These are phyloP conservation scores for Xylaria intraflava DNA, from an alignment of 495 filamentous ascomycete genomes.

Conservation along the genomic window DNA sequence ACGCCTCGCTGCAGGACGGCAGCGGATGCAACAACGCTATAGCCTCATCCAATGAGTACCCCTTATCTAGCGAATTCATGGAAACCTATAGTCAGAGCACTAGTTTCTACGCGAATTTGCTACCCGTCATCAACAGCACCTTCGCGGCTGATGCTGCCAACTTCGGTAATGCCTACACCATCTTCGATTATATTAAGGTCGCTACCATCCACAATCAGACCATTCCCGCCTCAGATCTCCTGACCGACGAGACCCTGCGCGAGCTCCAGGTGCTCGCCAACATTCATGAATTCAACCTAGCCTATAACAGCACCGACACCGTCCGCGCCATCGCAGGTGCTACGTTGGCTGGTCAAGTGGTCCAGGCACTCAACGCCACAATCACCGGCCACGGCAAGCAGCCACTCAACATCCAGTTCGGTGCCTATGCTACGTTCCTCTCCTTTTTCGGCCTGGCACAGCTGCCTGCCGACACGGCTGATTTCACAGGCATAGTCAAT, in stretches of 20 bases:
- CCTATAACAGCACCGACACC: slow-evolving; percentile 40
- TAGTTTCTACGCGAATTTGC: slow-evolving; percentile 57
- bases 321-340: slow-evolving; percentile 49
- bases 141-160: slow-evolving; percentile 47
- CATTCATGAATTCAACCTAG: slow-evolving; percentile 59
- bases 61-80: slow-evolving; percentile 53
- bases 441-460: slow-evolving; percentile 67
- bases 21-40: slow-evolving; percentile 54
- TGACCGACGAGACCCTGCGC: slow-evolving; percentile 44
- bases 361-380: slow-evolving; percentile 55
- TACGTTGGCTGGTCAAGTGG: slow-evolving; percentile 58
- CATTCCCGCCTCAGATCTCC: slow-evolving; percentile 42
- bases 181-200: slow-evolving; percentile 73
- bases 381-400: slow-evolving; percentile 43
- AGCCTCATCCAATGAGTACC: slow-evolving; percentile 66
- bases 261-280: slow-evolving; percentile 61
- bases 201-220: slow-evolving; percentile 62
- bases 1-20: slow-evolving; percentile 53
- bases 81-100: slow-evolving; percentile 43
- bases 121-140: slow-evolving; percentile 54
- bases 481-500: slow-evolving; percentile 65
- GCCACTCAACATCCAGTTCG: slow-evolving; percentile 51
- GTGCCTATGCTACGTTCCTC: slow-evolving; percentile 62
- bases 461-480: slow-evolving; percentile 45
- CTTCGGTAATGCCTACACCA: slow-evolving; percentile 68